Conservation (phyloP, 2,329 filamentous ascomycete species). For the Bimuria novae-zelandiae region DNA sequence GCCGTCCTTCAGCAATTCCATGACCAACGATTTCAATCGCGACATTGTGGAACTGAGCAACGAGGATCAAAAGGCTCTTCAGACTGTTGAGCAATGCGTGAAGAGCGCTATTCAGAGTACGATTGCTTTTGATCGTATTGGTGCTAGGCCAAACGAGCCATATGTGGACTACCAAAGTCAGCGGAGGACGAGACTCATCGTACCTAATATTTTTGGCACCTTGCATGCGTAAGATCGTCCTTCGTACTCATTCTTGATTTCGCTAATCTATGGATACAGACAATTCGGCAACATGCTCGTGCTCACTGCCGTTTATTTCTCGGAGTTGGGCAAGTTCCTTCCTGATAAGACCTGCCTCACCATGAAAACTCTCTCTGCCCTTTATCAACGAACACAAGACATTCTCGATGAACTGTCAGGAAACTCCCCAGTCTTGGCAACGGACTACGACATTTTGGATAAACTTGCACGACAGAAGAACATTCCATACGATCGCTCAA, state of each 20-base stretch:
- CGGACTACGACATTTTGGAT: conserved; percentile 74
- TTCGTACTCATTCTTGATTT: conserved; percentile 22
- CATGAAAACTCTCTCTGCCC: conserved; percentile 26
- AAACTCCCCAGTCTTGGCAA: conserved; percentile 73
- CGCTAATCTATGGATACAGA: conserved; percentile 52
- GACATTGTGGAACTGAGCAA: conserved; percentile 35
- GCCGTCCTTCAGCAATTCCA: conserved; percentile 55
- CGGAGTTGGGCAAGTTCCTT: conserved; percentile 49
- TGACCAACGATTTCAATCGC: conserved; percentile 45
- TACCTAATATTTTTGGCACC: conserved; percentile 96
- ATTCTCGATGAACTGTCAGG: conserved; percentile 74
- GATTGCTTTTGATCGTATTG: conserved; percentile 73
- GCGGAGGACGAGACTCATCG: conserved; percentile 69
- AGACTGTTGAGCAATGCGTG: conserved; percentile 40
- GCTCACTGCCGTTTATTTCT: conserved; percentile 78
- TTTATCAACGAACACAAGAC: conserved; percentile 63
- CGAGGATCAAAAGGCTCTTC: conserved; percentile 31
- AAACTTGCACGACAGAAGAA: conserved; percentile 34
- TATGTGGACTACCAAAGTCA: conserved; percentile 57
- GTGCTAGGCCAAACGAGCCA: conserved; percentile 24
- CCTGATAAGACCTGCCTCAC: conserved; percentile 30
- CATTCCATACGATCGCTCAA: background rate
- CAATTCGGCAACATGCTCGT: conserved; percentile 97
- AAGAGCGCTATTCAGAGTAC: conserved; percentile 81
- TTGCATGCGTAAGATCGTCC: conserved; percentile 80